Evolutionary conservation across 1,139 yeast species (phyloP).

Genomic region (Kodamaea plutei): DNA sequence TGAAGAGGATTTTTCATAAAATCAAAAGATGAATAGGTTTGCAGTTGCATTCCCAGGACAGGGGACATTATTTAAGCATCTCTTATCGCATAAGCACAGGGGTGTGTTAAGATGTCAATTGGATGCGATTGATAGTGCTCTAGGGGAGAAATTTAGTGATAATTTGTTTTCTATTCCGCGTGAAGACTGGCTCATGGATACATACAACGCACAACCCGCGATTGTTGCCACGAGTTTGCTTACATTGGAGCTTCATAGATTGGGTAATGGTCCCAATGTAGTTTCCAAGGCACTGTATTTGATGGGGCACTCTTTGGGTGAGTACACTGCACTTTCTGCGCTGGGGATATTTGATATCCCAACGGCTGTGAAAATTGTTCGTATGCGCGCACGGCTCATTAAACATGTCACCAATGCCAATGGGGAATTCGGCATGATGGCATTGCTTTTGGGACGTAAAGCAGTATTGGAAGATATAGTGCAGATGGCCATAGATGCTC

Average conservation of each 20-base stretch:
- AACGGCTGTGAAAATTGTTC: conserved; percentile 46
- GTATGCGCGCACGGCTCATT: conserved; percentile 48
- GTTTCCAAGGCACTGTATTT: conserved; percentile 14
- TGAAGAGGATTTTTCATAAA: no score
- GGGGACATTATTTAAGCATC: conserved; percentile 29
- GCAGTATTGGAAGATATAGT: conserved; percentile 17
- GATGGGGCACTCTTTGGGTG: conserved; percentile 61
- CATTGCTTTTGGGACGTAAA: conserved; percentile 25
- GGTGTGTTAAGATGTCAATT: conserved; percentile 15
- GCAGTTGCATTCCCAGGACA: conserved; percentile 45
- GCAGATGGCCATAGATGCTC: conserved; percentile 15
- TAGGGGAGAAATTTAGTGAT: conserved; percentile 46
- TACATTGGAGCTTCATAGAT: conserved; percentile 13
- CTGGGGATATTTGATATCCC: conserved; percentile 36
- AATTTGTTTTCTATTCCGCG: conserved; percentile 13
- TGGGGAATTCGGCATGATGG: conserved; percentile 34
- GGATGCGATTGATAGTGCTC: conserved; percentile 58
- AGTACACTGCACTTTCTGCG: conserved; percentile 47
- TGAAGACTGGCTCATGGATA: conserved; percentile 22
- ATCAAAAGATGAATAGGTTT: no score
- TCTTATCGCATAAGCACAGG: conserved; percentile 23
- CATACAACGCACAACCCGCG: conserved; percentile 62
- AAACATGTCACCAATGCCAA: conserved; percentile 24
- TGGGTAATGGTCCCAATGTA: background rate
- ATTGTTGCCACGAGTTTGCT: conserved; percentile 47